Evolutionary conservation across 768 basidiomycete genomes (phyloP).

Genomic region (Hygrophoropsis aurantiaca): DNA sequence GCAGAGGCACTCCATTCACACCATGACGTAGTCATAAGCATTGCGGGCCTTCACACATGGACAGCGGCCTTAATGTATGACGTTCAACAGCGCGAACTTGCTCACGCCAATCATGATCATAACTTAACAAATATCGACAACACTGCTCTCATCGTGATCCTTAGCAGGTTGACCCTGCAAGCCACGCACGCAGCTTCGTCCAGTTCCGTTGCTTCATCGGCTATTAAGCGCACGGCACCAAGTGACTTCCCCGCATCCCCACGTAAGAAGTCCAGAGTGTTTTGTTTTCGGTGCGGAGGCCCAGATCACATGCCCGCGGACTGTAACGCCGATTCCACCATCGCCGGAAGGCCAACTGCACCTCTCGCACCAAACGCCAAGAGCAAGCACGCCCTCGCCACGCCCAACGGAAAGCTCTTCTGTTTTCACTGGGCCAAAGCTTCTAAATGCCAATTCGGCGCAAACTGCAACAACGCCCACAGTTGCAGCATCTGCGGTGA

Average conservation of each 20-base stretch:
- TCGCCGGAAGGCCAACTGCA: background rate
- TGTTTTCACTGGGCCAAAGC: conserved; percentile 27
- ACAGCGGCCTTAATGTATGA: background rate
- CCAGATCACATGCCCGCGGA: background rate
- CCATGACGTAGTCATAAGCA: background rate
- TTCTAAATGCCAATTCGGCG: conserved; percentile 15
- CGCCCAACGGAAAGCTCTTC: conserved; percentile 17
- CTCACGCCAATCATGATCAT: background rate
- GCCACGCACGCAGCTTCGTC: background rate
- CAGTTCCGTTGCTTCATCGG: too few species aligned
- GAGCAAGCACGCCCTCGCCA: conserved; percentile 18
- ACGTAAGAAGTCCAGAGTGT: background rate
- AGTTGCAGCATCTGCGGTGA: conserved; percentile 30
- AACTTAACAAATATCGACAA: background rate
- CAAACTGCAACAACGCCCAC: conserved; percentile 23
- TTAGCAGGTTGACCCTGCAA: background rate
- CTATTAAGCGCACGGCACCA: background rate
- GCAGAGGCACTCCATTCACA: background rate
- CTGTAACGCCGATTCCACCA: background rate
- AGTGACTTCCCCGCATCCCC: background rate
- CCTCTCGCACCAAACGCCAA: background rate
- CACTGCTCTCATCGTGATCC: background rate
- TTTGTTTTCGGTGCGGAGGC: too few species aligned
- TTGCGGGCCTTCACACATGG: background rate
- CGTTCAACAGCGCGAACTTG: background rate